Evolutionary conservation across 2,329 filamentous ascomycete species (phyloP), one percentile per base, ranked within the genome.

Genomic region (Monascus ruber): DNA sequence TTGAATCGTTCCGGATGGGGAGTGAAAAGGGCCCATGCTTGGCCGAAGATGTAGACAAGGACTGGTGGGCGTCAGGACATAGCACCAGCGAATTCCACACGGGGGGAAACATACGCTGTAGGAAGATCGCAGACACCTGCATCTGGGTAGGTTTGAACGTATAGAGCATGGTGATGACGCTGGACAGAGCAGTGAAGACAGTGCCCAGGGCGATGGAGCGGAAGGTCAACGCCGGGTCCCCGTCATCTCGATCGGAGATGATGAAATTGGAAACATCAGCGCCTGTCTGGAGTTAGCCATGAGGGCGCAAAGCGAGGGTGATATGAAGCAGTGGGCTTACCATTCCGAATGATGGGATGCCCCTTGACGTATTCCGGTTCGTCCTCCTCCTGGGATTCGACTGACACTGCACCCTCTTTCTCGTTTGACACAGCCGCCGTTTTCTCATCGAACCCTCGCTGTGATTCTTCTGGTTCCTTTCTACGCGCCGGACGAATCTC

Each of bases 111-210:
- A 6, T 41, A 51, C 49, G 35, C 31, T 51, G 49, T 8, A 51
- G 26, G 29, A 51, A 51, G 8, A 43, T 42, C 0, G 47, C 33
- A 5, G 48, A 51, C 2, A 51, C 46, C 31, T 42, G 38, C 33
- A 44, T 42, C 35, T 45, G 40, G 24, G 36, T 36, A 2, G 49
- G 49, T 37, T 51, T 51, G 40, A 51, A 50, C 6, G 33, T 39
- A 26, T 50, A 51, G 6, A 50, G 43, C 48, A 51, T 51, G 2
- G 49, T 51, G 17, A 51, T 51, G 3, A 50, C 49, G 29, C 48
- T 50, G 7, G 47, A 50, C 34, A 51, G 38, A 2, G 48, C 47
- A 6, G 46, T 50, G 29, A 51, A 50, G 8, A 42, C 36, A 1
- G 48, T 40, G 11, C 48, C 49, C 31, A 51, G 35, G 10, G 48